Base-by-base conservation (phyloP, 2,329 filamentous ascomycete species). In the Pseudogymnoascus sp. region DNA sequence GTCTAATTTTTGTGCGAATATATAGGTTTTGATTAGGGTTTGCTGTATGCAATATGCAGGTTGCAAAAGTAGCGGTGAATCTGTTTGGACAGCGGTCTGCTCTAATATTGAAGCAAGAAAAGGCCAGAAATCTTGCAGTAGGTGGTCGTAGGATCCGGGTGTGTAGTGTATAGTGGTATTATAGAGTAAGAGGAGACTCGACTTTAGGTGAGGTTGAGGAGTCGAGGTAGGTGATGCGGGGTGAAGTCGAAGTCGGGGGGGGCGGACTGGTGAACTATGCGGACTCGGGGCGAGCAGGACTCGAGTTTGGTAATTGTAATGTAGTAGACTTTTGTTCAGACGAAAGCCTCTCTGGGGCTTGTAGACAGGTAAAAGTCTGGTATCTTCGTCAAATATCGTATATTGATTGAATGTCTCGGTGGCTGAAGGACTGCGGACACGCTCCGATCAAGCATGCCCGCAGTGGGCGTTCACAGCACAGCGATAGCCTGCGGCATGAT, bases 381-480 rank as follows among this genome's bases (percentile, higher is more conserved):
- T 82, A 87, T 85, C 87, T 87, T 83, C 81, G 85, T 88, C 85
- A 52, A 82, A 86, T 76, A 74, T 81, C 80, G 79, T 78, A 83
- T 80, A 78, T 75, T 77, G 78, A 81, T 84, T 82, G 80, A 81
- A 81, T 79, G 79, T 82, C 82, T 91, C 87, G 80, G 86, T 87
- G 88, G 87, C 89, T 91, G 88, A 85, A 86, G 87, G 88, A 90
- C 89, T 92, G 84, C 86, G 83, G 83, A 83, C 83, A 81, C 72
- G 78, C 77, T 76, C 75, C 72, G 74, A 72, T 72, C 69, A 73
- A 73, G 73, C 76, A 76, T 78, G 80, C 84, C 86, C 87, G 87
- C 85, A 92, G 88, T 87, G 86, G 86, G 83, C 78, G 84, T 90
- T 92, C 92, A 95, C 88, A 93, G 89, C 88, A 88, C 87, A 89